Evolutionary conservation across 306 rosid genomes (phyloP).

Genomic region (Cucurbita moschata): DNA sequence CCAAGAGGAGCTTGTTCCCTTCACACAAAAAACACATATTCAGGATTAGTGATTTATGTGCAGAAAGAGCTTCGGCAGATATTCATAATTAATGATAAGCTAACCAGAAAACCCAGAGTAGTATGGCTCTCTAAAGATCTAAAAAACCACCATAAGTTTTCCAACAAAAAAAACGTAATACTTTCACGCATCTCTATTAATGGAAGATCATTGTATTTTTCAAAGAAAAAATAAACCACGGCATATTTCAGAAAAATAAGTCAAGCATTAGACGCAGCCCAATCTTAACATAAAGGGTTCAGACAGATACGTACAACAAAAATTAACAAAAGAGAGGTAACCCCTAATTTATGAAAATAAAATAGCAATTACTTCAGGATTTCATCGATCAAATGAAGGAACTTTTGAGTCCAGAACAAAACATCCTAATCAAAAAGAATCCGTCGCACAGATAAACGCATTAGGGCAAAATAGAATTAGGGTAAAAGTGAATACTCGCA

Average conservation of each 20-base stretch:
- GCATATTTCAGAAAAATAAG: neutral
- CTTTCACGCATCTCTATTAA: neutral
- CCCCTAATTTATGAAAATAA: neutral
- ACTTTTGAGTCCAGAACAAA: neutral
- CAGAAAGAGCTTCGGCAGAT: neutral
- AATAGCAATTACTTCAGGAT: neutral
- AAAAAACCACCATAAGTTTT: neutral
- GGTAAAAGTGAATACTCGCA: slow-evolving; percentile 17
- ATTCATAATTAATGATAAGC: neutral
- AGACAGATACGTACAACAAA: neutral
- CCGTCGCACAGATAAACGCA: neutral
- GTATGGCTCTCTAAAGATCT: neutral
- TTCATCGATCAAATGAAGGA: neutral
- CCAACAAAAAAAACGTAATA: neutral
- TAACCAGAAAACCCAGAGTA: neutral
- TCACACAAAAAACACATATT: slow-evolving; percentile 8
- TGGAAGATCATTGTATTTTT: neutral
- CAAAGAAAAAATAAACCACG: neutral
- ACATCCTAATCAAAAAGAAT: neutral
- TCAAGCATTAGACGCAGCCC: neutral
- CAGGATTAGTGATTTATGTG: neutral
- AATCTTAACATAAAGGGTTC: neutral
- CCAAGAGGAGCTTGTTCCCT: slow-evolving; percentile 64
- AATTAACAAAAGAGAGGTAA: neutral
- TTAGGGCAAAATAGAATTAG: neutral